Evolutionary conservation across 495 filamentous ascomycete species (phyloP), one percentile per base, ranked within the genome.

Genomic region (Podospora tetraspora): DNA sequence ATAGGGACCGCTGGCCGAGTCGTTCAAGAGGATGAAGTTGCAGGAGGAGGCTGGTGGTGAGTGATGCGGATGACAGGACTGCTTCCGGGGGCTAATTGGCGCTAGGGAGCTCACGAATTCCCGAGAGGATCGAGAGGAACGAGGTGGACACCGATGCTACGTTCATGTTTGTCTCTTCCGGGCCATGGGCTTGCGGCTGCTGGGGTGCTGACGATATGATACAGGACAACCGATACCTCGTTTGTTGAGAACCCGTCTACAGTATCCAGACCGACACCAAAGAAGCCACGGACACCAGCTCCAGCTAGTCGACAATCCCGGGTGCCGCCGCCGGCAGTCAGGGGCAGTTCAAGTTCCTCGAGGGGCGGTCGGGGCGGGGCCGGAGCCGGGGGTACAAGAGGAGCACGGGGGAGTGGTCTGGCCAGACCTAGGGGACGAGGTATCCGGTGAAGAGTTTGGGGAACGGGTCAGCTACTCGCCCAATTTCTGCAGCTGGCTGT

Each of bases 151-250:
- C 80, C 13, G 94, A 98, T 68, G 90, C 90, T 67, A 97, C 94
- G 24, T 97, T 97, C 73, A 85, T 99, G 92, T 96, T 74, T 78
- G 89, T 37, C 62, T 27, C 56, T 21, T 22, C 37, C 21, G 25
- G 27, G n/a, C 52, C 32, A 29, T 12, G 27, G 16, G 16, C n/a
- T 32, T 29, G 16, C 30, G 61, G 11, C 2, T 24, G 43, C n/a
- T 30, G 58, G 3, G 30, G 66, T 74, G 59, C 30, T 64, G 24
- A 59, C 83, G 73, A 75, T 67, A 70, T 62, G 5, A 58, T 71
- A 8, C 71, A 95, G 92, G 83, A 97, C 94, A 27, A 97, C 91
- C 29, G 95, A 97, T 77, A 97, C 93, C 16, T 93, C 92, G 13
- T 99, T 97, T 73, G 88, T 97, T 25, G 93, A 96, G 24, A 90